Evolutionary conservation across 208 protist genomes (phyloP), one percentile per base, ranked within the genome.

Genomic region (Phytomonas serpens): DNA sequence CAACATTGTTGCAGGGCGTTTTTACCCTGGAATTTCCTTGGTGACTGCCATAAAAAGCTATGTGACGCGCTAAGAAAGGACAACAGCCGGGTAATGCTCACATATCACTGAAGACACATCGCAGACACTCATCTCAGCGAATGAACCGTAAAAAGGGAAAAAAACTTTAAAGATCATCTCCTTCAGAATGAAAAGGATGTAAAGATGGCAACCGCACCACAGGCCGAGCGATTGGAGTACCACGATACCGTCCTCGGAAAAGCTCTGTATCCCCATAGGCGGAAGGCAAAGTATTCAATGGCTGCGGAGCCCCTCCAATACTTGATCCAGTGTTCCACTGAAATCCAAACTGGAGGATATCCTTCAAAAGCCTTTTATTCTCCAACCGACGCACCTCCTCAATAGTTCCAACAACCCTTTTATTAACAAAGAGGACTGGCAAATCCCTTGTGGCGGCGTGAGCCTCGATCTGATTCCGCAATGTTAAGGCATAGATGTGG

Each of bases 301-400:
- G 73, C 71, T 87, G 84, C 47, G 79, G 76, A 16, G 69, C 76
- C 16, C 83, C 75, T 6, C 69, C 73, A 9, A 74, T 51, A 10
- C 64, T 68, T 11, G 63, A 68, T 0, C 85, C 91, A 0, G 81
- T 87, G 65, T 87, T 88, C 91, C 91, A 96, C 77, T 94, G 71
- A 69, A 96, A 96, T 9, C 91, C 91, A 77, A 96, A 96, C 75
- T 96, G 91, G 51, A 94, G 74, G 27, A 92, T 77, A 65, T 96
- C 91, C 72, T 96, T 96, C 71, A 96, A 75, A 72, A 90, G 75
- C 27, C 79, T 79, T 32, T 78, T 71, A 68, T 84, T 68, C 77
- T 96, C 91, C 34, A 90, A 76, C 70, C 70, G 47, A 68, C 86
- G 73, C 36, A 96, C 84, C n/a, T 90, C 82, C 11, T 42, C 71